phyloP scores from a whole-genome alignment of 257 asterid genomes.

The Handroanthus guayacan region DNA sequence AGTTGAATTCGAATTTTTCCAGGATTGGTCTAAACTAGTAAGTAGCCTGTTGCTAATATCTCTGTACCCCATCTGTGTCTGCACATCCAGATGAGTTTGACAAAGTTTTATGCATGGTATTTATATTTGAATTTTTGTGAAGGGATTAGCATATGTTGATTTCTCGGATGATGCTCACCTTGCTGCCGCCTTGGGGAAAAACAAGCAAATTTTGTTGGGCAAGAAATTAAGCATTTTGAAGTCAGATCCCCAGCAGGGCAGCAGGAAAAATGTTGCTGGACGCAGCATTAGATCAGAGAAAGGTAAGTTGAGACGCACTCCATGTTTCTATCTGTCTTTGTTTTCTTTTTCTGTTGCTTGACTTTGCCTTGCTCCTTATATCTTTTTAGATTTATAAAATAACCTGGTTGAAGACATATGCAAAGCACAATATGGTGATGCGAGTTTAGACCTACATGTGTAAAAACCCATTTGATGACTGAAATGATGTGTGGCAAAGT shows the following conservation, averaged over 20 bases:
- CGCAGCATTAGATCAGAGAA: slow-evolving; percentile 41
- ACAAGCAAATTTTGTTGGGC: slow-evolving; percentile 65
- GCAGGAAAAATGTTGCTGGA: slow-evolving; percentile 53
- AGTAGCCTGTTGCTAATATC: slow-evolving; percentile 1
- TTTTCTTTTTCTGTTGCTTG: not conserved
- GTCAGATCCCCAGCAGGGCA: slow-evolving; percentile 78
- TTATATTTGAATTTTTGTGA: slow-evolving; percentile 38
- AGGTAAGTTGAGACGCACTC: slow-evolving; percentile 47
- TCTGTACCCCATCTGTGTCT: slow-evolving; percentile 10
- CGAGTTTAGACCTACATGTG: not conserved
- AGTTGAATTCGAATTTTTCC: not conserved
- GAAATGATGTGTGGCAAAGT: not conserved
- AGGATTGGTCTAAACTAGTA: not conserved
- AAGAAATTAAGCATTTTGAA: slow-evolving; percentile 72
- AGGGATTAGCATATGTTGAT: slow-evolving; percentile 97
- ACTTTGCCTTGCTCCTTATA: not conserved
- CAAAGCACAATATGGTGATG: not conserved
- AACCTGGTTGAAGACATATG: not conserved
- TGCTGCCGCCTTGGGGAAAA: slow-evolving; percentile 75
- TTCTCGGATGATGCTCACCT: slow-evolving; percentile 87
- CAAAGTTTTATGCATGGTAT: slow-evolving; percentile 20
- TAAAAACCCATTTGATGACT: too few species aligned
- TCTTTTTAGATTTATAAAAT: not conserved
- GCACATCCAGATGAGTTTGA: slow-evolving; percentile 4
- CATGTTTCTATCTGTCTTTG: slow-evolving; percentile 24